Evolutionary conservation across 2,329 filamentous ascomycete species (phyloP), one percentile per base, ranked within the genome.

Genomic region (Aspergillus unguis): DNA sequence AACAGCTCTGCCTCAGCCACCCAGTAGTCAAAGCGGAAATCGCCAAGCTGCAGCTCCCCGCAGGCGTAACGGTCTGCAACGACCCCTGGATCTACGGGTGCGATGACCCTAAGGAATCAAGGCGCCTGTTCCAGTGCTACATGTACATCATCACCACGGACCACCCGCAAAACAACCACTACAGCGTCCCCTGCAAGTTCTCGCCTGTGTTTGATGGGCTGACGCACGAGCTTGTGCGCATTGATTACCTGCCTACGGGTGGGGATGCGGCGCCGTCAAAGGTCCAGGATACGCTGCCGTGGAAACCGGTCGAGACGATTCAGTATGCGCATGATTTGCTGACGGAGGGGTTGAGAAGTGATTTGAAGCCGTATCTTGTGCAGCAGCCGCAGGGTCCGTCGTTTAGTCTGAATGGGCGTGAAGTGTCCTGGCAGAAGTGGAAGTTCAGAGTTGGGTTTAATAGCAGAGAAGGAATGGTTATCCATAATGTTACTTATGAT

Each of bases 81-180:
- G 83, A 85, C 57, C 82, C 82, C 0, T 91, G 87, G 87, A 88
- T 88, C 35, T 91, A 90, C 57, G 82, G 80, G 66, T 71, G 66
- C 0, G 71, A 74, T 4, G 65, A 72, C 42, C 55, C 61, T 11
- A 70, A 73, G 4, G 71, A 74, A 49, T 61, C 60, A 5, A 68
- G 71, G 4, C 71, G 71, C 1, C 44, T 74, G 47, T 68, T 69
- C 54, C 71, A 74, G 56, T 72, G 69, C 53, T 74, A 73, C 52
- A 70, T 74, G 68, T 74, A 71, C 41, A 62, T 71, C 9, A 64
- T 71, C 11, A 62, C 59, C 8, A 62, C 60, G 2, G 65, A 71
- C 43, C 69, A 71, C 27, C 66, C 68, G 1, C 65, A 71, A 48
- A 68, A 71, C 52, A 71, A 71, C 52, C 69, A 71, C 36, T 71